phyloP scores from a whole-genome alignment of 2,329 filamentous ascomycete genomes.

The Cryphonectria nitschkei region DNA sequence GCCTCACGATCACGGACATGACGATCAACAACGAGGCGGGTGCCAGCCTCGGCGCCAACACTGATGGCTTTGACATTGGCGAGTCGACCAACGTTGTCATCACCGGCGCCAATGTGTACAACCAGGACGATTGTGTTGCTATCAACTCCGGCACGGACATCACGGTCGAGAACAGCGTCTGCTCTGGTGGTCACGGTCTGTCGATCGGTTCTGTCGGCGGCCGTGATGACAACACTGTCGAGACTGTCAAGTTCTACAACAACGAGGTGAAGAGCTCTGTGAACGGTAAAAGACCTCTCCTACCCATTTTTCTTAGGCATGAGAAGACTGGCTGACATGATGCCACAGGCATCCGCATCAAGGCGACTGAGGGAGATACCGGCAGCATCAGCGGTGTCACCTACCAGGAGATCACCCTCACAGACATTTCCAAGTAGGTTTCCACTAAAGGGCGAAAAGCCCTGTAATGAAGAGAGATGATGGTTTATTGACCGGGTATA shows the following conservation, averaged over 20 bases:
- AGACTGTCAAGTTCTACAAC: conserved; percentile 51
- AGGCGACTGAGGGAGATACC: conserved; percentile 26
- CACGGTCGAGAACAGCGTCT: conserved; percentile 45
- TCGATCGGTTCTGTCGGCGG: conserved; percentile 61
- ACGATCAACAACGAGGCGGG: conserved; percentile 63
- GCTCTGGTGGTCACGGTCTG: conserved; percentile 56
- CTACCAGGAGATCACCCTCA: conserved; percentile 25
- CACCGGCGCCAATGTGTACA: conserved; percentile 54
- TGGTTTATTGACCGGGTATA: background rate
- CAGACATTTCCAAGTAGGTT: conserved; percentile 25
- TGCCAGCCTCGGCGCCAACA: conserved; percentile 53
- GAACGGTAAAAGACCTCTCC: conserved; percentile 45
- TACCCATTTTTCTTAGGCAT: background rate
- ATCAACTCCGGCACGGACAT: conserved; percentile 56
- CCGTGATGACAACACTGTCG: conserved; percentile 55
- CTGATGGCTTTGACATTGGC: conserved; percentile 57
- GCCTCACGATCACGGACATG: conserved; percentile 52
- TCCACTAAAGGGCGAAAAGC: background rate
- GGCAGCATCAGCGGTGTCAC: conserved; percentile 26
- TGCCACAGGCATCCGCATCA: conserved; percentile 25
- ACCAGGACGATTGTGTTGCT: conserved; percentile 65
- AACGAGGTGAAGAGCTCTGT: conserved; percentile 53
- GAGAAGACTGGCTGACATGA: conserved; percentile 2
- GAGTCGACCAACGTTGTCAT: conserved; percentile 53
- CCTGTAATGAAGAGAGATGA: too few relatives aligned